Conservation (phyloP, 768 basidiomycete genomes). For the Termitomyces sp. region DNA sequence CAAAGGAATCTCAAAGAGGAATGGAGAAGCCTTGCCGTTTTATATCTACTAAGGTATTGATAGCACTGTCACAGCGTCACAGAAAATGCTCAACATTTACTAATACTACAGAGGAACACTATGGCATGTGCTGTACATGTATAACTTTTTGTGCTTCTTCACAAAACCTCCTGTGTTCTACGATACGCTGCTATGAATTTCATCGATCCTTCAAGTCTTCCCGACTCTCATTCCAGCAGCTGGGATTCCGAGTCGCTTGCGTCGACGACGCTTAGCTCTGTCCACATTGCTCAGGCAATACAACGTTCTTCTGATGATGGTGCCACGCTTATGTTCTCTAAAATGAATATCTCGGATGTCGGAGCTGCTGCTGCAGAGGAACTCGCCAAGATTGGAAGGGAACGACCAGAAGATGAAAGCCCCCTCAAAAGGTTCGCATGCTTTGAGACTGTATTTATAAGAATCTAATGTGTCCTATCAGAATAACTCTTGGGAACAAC, state of each 20-base stretch:
- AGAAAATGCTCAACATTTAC: too few relatives aligned
- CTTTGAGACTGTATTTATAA: neutral
- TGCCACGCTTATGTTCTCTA: constrained; percentile 79
- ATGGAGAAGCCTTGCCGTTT: too few relatives aligned
- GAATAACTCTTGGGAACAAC: constrained; percentile 86
- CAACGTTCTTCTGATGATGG: constrained; percentile 68
- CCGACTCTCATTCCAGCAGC: constrained; percentile 15
- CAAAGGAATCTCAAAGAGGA: too few relatives aligned
- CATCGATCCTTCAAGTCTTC: constrained; percentile 19
- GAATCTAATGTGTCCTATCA: constrained; percentile 23
- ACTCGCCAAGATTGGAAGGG: constrained; percentile 57
- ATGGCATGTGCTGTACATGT: neutral
- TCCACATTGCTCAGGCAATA: constrained; percentile 62
- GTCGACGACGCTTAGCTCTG: constrained; percentile 39
- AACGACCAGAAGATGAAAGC: constrained; percentile 42
- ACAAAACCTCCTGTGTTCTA: neutral
- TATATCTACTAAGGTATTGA: too few relatives aligned
- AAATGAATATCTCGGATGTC: constrained; percentile 72
- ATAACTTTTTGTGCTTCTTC: neutral
- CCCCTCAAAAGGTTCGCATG: constrained; percentile 53
- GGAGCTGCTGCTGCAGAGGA: constrained; percentile 70
- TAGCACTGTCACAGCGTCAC: too few relatives aligned
- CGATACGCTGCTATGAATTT: constrained; percentile 7
- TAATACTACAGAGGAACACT: too few relatives aligned
- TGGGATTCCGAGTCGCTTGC: constrained; percentile 3